Percentiles rank a stretch among this genome's conserved stretches.
Conservation (phyloP, 1,284 basidiomycete species). For the Wallemia hederae region DNA sequence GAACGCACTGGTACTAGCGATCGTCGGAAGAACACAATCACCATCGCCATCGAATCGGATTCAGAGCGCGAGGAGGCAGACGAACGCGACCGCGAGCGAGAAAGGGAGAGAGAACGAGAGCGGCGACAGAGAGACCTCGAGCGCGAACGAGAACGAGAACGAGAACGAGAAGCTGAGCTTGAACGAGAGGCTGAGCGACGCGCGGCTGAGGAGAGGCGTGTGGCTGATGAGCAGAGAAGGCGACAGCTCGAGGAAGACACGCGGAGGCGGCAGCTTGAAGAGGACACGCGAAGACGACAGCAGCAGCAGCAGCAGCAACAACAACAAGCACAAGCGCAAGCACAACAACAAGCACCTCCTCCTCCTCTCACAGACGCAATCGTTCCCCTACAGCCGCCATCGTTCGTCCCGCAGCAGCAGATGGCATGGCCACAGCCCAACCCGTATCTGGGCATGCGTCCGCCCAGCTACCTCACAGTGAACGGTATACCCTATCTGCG, state of each 20-base stretch:
- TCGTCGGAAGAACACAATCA: too few relatives aligned
- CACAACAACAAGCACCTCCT: background rate
- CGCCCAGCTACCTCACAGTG: conserved; percentile 18
- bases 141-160: background rate
- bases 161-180: background rate
- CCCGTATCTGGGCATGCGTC: background rate
- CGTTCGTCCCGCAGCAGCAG: background rate
- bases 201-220: too few relatives aligned
- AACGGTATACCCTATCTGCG: conserved; percentile 56
- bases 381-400: background rate
- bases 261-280: background rate
- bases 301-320: background rate
- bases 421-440: background rate
- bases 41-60: too few relatives aligned
- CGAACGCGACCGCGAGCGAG: background rate
- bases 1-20: too few relatives aligned
- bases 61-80: background rate
- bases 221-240: too few relatives aligned
- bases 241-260: background rate
- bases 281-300: background rate
- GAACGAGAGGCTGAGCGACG: background rate
- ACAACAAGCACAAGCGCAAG: background rate
- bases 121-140: background rate
- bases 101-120: background rate
- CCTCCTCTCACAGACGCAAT: background rate